Evolutionary conservation across 257 asterid genomes (phyloP).

Genomic region (Paraleonurus japonicus): DNA sequence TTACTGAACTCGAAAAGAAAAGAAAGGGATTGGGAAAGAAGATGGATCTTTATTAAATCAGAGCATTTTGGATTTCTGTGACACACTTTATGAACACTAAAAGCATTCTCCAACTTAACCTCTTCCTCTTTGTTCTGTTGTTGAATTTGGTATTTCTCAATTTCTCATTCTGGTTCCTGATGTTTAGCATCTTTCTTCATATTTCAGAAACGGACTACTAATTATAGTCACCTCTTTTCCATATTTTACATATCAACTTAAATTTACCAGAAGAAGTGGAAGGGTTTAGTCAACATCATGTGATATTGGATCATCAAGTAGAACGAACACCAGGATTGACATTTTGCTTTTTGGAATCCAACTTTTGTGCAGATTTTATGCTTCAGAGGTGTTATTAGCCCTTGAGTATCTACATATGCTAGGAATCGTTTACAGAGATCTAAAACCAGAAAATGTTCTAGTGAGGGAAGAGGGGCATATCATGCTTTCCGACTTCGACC

Average conservation of each 20-base stretch:
- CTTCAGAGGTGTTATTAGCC: constrained; percentile 76
- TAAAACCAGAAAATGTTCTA: constrained; percentile 87
- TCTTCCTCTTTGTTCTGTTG: neutral
- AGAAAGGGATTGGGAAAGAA: neutral
- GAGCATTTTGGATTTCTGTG: neutral
- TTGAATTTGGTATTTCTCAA: neutral
- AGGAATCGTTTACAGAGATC: constrained; percentile 86
- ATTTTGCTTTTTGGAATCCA: constrained; percentile 1
- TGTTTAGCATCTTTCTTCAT: neutral
- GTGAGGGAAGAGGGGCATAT: constrained; percentile 92
- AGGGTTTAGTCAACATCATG: neutral
- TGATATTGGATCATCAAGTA: neutral
- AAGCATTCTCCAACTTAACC: neutral
- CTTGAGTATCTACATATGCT: constrained; percentile 93
- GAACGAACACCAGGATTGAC: neutral
- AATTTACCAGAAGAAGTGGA: too few species aligned
- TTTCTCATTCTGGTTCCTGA: neutral
- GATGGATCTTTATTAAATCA: neutral
- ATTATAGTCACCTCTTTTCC: neutral
- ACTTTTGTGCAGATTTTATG: constrained; percentile 60
- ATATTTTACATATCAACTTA: neutral
- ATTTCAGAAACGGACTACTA: neutral
- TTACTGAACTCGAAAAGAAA: neutral
- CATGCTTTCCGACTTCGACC: constrained; percentile 92
- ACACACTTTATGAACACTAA: neutral